Evolutionary conservation across 2,329 filamentous ascomycete species (phyloP), one percentile per base, ranked within the genome.

Genomic region (Xylariaceae sp.): DNA sequence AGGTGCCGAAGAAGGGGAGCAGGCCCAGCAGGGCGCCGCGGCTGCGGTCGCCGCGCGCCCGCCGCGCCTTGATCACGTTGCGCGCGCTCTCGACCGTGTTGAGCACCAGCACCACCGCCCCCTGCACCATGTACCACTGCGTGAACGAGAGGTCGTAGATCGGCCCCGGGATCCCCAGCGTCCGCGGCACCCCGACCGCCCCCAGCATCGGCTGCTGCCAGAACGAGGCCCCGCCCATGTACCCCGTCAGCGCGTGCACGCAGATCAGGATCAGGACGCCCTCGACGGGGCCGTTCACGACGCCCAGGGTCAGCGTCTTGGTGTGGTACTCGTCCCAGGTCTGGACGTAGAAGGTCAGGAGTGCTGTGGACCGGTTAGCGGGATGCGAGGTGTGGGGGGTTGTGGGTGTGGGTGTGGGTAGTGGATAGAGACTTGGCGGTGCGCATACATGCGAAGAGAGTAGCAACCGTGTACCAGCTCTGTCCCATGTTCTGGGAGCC

Each of bases 251-350:
- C 37, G 86, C 84, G 74, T 95, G 98, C 57, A 99, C 87, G 52
- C 83, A 71, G 67, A 91, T 88, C 19, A 99, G 82, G 41, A 91
- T 92, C 45, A 98, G 77, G 53, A 99, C 89, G 49, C 95, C 95
- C 76, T 99, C 95, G 40, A 99, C 95, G 3, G 95, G 95, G 0
- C 95, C 95, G 62, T 93, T 97, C 64, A 99, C 82, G 60, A 98
- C 79, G 56, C 95, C 95, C 5, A 99, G 84, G 1, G 92, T 97
- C 46, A 99, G 84, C 2, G 93, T 95, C 74, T 97, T 93, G 49
- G 95, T 99, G 77, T 98, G 93, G 77, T 98, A 99, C 74, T 98
- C 95, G 71, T 99, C 95, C 95, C 95, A 99, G 32, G 95, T 98
- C 74, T 98, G 95, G 42, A 98, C 89, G 74, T 98, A 98, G 75